phyloP scores from a whole-genome alignment of 495 filamentous ascomycete genomes.

The Penicillium alfredii region DNA sequence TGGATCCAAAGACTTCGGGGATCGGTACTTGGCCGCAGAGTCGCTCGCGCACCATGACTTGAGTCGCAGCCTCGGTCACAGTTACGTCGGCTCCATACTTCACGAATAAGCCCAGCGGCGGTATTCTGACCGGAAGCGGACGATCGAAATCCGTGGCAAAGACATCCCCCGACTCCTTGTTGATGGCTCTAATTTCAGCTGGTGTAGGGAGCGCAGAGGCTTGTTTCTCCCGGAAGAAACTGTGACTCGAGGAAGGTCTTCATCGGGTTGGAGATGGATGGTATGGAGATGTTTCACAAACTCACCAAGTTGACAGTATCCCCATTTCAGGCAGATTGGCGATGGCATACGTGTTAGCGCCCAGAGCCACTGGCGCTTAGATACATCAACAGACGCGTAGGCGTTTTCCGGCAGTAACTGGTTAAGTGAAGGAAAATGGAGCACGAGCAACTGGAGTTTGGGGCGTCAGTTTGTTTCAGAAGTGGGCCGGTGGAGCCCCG shows the following conservation, averaged over 20 bases:
- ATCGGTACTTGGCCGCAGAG: constrained; percentile 1
- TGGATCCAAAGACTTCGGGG: constrained; percentile 5
- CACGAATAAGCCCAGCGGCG: not conserved
- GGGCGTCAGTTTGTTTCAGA: no score
- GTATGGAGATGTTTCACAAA: no score
- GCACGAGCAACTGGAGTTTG: no score
- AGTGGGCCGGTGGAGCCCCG: no score
- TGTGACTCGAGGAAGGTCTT: not conserved
- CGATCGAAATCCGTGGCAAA: not conserved
- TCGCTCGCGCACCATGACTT: not conserved
- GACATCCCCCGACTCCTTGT: not conserved
- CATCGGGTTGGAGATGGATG: constrained; percentile 1
- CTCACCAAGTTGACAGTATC: no score
- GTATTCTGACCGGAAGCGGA: not conserved
- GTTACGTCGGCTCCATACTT: not conserved
- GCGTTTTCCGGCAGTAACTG: no score
- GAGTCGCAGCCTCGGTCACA: not conserved
- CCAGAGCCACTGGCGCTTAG: no score
- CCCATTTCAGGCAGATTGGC: no score
- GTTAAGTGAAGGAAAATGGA: no score
- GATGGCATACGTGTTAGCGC: no score
- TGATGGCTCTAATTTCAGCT: not conserved
- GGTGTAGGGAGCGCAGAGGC: not conserved
- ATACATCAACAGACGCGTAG: no score
- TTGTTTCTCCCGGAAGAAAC: not conserved